Percentiles rank a stretch among this genome's conserved stretches.
phyloP scores from a whole-genome alignment of 257 asterid genomes.

The Agastache rugosa region DNA sequence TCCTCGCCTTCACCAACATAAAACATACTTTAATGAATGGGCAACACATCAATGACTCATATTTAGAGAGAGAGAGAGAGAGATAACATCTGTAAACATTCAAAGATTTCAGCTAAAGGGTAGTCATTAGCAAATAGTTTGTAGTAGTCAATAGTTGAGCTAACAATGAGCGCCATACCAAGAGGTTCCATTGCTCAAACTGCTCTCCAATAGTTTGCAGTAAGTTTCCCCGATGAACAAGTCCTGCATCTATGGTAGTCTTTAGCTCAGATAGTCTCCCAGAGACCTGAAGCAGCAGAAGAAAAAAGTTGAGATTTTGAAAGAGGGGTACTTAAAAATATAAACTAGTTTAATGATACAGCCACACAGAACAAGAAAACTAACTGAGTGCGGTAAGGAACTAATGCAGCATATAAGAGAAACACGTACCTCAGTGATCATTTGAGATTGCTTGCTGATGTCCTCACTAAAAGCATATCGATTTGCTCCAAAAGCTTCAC shows the following conservation, averaged over 20 bases:
- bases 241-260: conserved; percentile 93
- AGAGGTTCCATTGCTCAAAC: conserved; percentile 83
- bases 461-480: conserved; percentile 87
- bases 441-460: conserved; percentile 73
- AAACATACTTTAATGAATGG: conserved; percentile 27
- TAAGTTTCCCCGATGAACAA: conserved; percentile 83
- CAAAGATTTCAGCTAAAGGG: conserved; percentile 16
- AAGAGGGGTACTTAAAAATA: background rate
- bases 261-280: conserved; percentile 85
- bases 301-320: background rate
- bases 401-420: conserved; percentile 10
- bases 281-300: conserved; percentile 67
- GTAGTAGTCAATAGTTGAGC: conserved; percentile 2
- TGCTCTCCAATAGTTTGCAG: conserved; percentile 80
- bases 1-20: conserved; percentile 69
- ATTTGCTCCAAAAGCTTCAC: conserved; percentile 99
- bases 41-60: conserved; percentile 22
- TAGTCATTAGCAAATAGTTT: background rate
- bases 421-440: conserved; percentile 70
- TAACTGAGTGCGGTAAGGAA: conserved; percentile 14
- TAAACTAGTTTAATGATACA: background rate
- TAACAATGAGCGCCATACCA: conserved; percentile 57
- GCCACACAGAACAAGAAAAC: background rate
- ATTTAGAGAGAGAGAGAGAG: background rate
- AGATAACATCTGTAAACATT: conserved; percentile 14